Base-by-base conservation (phyloP, 441 rosid species). In the Eugenia klotzschiana region DNA sequence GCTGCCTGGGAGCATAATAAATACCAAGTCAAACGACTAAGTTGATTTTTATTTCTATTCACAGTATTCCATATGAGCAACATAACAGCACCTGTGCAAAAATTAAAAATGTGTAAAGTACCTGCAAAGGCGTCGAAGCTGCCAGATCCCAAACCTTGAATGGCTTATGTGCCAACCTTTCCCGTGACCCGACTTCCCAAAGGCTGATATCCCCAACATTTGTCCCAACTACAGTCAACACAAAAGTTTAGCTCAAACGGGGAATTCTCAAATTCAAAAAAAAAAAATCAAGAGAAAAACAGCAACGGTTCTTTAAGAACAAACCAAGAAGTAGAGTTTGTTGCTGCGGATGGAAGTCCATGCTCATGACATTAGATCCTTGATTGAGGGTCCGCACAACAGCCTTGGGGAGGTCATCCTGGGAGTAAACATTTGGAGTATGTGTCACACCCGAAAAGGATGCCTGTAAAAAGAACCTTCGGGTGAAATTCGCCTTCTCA, bases 271-370 rank as follows among this genome's bases (percentile, higher is more conserved):
- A 40, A 37, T 26, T 40, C 10, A 22, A 55, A 55, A 41, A 16
- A 25, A 49, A 49, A 0, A 13, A 54, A 80, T 22, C 26, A 37
- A 26, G 50, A 51, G 57, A 40, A 27, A 85, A 56, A 54, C 26
- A 57, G 77, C 43, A 79, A 46, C 82, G 60, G 27, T n/a, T 81
- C 74, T 49, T 22, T 33, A 40, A 33, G 58, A 50, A 23, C 33
- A 82, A 72, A 93, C 95, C 94, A 79, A 92, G 87, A 81, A 93
- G 96, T 25, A 93, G 77, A 7, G 91, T 90, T 79, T 87, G 94
- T 23, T 92, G 93, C 46, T 81, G 83, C 56, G 94, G 93, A 90
- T 93, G 93, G 56, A 93, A 93, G 82, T 93, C 96, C 93, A 93
- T 90, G 96, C 93, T 92, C 87, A 86, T 86, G 82, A 91, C 91